Base-by-base conservation (phyloP, 1,284 basidiomycete species). In the Stygiomarasmius scandens region DNA sequence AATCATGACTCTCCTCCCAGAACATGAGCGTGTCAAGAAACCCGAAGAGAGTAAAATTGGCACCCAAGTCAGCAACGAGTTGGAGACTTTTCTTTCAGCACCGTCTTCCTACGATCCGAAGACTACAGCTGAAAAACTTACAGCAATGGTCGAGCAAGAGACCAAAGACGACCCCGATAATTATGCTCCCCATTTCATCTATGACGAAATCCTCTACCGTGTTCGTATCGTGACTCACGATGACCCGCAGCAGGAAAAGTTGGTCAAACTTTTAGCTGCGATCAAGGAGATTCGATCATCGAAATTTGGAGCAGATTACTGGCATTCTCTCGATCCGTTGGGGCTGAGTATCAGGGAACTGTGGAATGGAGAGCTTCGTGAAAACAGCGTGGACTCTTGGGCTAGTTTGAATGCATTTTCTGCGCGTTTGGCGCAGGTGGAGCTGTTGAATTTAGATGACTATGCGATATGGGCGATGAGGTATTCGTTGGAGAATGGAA, bases 311-410 rank as follows among this genome's bases (percentile, higher is more conserved):
- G n/a, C n/a, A n/a, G 11, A 56, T 14, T 50, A 49, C n/a, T 60
- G 59, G 59, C 24, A 54, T 9, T 49, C 56, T 50, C 36, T 57
- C 11, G 48, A 49, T 2, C 16, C 55, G 2, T 48, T 60, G 50
- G 59, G 59, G 2, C 24, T 50, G 14, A 29, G 32, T 27, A 46
- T 60, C 48, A 32, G 56, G 16, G 59, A 61, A 20, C 11, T 32
- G 9, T 58, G 59, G 56, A 58, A 61, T 32, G 12, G 29, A 32
- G 29, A 32, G 12, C 29, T 32, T 32, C 6, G 29, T 6, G 29
- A 32, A 32, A 12, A 6, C 29, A 32, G 29, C 29, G 12, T 32
- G 29, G 12, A 32, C 29, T 32, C 12, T 12, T 32, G 29, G n/a
- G n/a, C n/a, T n/a, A n/a, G n/a, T n/a, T n/a, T n/a, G n/a, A n/a